A percentile compares a stretch with the other conserved stretches of the same genome.
phyloP scores from a whole-genome alignment of 805 yeast species.

The Saccharomycopsis capsularis region DNA sequence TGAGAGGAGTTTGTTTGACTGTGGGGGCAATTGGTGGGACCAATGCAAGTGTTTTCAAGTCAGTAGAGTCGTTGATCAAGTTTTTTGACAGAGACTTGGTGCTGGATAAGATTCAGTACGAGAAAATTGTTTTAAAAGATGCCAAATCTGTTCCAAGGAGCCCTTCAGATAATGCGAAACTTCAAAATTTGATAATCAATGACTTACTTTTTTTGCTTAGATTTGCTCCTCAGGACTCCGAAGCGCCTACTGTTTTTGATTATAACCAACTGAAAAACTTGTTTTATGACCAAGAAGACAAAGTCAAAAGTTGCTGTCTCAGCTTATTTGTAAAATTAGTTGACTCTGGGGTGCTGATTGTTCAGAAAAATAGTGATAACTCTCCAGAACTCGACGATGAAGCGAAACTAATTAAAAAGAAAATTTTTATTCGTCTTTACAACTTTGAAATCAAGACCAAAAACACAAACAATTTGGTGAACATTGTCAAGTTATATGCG shows the following conservation, averaged over 20 bases:
- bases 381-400: neutral
- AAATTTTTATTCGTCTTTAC: constrained; percentile 10
- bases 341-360: constrained; percentile 19
- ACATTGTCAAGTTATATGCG: constrained; percentile 13
- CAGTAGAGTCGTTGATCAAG: constrained; percentile 35
- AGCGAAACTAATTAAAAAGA: constrained; percentile 6
- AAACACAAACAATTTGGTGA: constrained; percentile 10
- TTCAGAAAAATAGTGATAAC: neutral
- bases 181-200: too few relatives aligned
- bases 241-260: neutral
- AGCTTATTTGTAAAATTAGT: constrained; percentile 14
- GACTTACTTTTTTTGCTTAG: constrained; percentile 15
- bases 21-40: constrained; percentile 53
- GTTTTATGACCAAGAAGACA: constrained; percentile 8
- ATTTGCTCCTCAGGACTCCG: too few relatives aligned
- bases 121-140: too few relatives aligned
- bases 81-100: constrained; percentile 24
- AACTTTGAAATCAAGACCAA: constrained; percentile 17
- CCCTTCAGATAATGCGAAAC: too few relatives aligned
- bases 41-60: constrained; percentile 36
- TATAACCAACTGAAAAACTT: constrained; percentile 8
- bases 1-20: constrained; percentile 49
- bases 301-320: constrained; percentile 15
- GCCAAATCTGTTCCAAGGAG: too few relatives aligned
- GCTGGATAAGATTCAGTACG: neutral